Base-by-base conservation (phyloP, 768 basidiomycete species). In the Lentinula boryana region DNA sequence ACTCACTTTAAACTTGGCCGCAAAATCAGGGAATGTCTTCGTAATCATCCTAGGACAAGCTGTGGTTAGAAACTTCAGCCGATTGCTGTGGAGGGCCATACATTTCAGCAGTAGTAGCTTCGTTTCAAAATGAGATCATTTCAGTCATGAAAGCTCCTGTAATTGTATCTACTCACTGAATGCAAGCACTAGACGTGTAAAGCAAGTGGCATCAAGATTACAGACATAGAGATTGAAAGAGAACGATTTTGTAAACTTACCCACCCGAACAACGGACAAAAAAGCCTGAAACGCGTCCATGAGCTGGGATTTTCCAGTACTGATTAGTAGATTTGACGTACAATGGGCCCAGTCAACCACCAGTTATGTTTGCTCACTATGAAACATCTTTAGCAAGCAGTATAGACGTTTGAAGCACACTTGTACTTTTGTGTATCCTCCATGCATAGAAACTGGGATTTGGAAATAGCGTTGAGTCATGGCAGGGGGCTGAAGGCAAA, bases 291-390 rank as follows among this genome's bases (percentile, higher is more conserved):
- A 56, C 10, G 13, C 2, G 27, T 21, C 15, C 23, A 9, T 16
- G 12, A 36, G 6, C 9, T 10, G 18, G 13, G 13, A 38, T 4
- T 40, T 21, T 5, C 38, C 36, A 31, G n/a, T 23, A 55, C n/a
- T 16, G 40, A 15, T 2, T 8, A 38, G 33, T 21, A 23, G 21
- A 40, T 21, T 21, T 18, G 12, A 38, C 61, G 13, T 61, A 61
- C 60, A 15, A 64, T 60, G 3, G 61, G 61, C 4, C 53, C 61
- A 31, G 61, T 60, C 8, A 64, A 51, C 63, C 58, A 60, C 63
- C 63, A 64, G 51, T 64, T 64, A 5, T 35, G 43, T 40, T 58
- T 58, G 56, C 60, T 63, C 49, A 63, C 59, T 43, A 43, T 13
- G 41, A n/a, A 43, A 4, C 55, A 23, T 44, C 21, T 7, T 49